phyloP scores from a whole-genome alignment of 495 filamentous ascomycete species.

The Clavariopsis aquatica region DNA sequence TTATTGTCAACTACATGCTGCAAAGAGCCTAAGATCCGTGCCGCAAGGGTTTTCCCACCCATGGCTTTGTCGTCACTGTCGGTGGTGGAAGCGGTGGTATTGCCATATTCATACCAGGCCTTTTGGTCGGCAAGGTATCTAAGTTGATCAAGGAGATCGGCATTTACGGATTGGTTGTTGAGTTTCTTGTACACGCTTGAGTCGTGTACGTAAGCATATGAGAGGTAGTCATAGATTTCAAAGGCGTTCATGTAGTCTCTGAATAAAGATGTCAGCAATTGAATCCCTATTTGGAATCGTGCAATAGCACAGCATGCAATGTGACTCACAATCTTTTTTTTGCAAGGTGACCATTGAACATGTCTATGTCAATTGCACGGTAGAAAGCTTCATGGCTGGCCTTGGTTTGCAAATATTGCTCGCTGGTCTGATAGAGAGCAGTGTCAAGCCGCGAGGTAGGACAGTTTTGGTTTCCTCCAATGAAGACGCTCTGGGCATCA shows the following conservation, averaged over 20 bases:
- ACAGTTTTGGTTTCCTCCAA: slow-evolving; percentile 63
- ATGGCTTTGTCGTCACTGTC: slow-evolving; percentile 58
- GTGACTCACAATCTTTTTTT: slow-evolving; percentile 28
- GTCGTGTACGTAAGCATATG: slow-evolving; percentile 72
- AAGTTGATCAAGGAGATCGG: slow-evolving; percentile 56
- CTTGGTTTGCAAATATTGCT: slow-evolving; percentile 39
- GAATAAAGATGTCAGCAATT: background rate
- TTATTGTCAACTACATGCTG: slow-evolving; percentile 47
- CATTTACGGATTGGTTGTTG: slow-evolving; percentile 34
- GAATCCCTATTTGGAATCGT: background rate
- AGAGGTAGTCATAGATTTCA: slow-evolving; percentile 70
- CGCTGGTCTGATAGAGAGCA: slow-evolving; percentile 42
- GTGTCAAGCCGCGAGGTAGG: slow-evolving; percentile 36
- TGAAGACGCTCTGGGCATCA: slow-evolving; percentile 57
- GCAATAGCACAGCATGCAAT: no score
- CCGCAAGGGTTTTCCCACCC: slow-evolving; percentile 65
- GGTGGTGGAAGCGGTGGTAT: slow-evolving; percentile 41
- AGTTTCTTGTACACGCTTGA: slow-evolving; percentile 55
- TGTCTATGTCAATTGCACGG: background rate
- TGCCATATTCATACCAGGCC: slow-evolving; percentile 61
- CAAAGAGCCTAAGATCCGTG: slow-evolving; percentile 61
- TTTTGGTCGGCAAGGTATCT: slow-evolving; percentile 64
- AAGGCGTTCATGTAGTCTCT: slow-evolving; percentile 58
- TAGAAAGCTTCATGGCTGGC: slow-evolving; percentile 8
- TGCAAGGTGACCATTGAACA: slow-evolving; percentile 13